Evolutionary conservation across 805 yeast species (phyloP), one percentile per base, ranked within the genome.

Genomic region (Lipomyces mesembrius): DNA sequence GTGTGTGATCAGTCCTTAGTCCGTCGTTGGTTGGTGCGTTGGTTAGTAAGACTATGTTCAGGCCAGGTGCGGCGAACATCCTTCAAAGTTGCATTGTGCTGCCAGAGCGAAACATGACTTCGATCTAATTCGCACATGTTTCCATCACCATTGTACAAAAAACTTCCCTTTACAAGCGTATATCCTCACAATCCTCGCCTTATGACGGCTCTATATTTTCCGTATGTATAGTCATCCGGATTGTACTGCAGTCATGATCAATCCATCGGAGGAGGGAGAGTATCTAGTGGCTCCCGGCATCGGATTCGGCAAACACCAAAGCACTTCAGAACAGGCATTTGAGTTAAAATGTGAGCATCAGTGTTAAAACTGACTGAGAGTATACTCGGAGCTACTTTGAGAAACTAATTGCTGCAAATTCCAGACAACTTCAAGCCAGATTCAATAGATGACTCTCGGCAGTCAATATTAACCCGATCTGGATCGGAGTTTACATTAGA

Each of bases 361-460:
- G 20, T 43, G 9, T 43, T 43, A 4, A 37, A 43, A 25, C 20
- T 25, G 25, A 9, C 29, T 46, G 37, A 17, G 29, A 20, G 34
- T 35, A 29, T 27, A 20, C 25, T 39, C 35, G 7, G 53, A 37
- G 27, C 60, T 9, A 11, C 20, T 32, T 39, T 6, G 17, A 27
- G 9, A 20, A 2, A 12, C 11, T 49, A 20, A 6, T 57, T 63
- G n/a, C 9, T n/a, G 29, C 54, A 25, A 11, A n/a, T 8, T 51
- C 5, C 43, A 71, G 73, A 72, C 57, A 57, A 65, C 17, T 72
- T 72, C 61, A 67, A 69, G 52, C 74, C 74, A 4, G 74, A 72
- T 39, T 72, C 74, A 8, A 57, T 72, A 11, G 73, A 72, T 49
- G 64, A 60, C 43, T 12, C 60, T 17, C 60, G 66, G 51, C 59